Conservation (phyloP, 768 basidiomycete genomes). For the Pleurotus salmoneostramineus region DNA sequence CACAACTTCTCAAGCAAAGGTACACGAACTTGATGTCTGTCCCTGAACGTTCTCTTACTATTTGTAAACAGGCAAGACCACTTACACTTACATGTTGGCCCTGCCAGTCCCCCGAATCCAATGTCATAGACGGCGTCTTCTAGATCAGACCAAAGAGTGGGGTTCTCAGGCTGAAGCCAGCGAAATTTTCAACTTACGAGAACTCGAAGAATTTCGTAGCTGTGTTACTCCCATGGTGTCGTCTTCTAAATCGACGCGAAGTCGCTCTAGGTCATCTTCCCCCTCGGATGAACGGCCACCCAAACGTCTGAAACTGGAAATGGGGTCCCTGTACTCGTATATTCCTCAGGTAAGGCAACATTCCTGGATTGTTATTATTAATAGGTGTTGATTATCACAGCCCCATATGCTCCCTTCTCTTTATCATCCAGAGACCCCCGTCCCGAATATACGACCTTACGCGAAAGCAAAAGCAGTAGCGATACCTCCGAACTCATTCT, state of each 20-base stretch:
- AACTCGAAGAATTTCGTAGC: slow-evolving; percentile 7
- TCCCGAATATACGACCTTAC: slow-evolving; percentile 25
- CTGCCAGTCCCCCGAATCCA: not conserved
- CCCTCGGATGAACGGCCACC: slow-evolving; percentile 10
- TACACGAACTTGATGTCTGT: not conserved
- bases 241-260: not conserved
- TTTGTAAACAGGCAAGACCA: not conserved
- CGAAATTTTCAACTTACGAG: slow-evolving; percentile 1
- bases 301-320: slow-evolving; percentile 31
- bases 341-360: slow-evolving; percentile 41
- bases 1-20: not conserved
- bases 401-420: slow-evolving; percentile 32
- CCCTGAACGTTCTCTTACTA: not conserved
- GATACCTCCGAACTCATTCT: slow-evolving; percentile 28
- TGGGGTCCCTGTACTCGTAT: slow-evolving; percentile 27
- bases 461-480: slow-evolving; percentile 29
- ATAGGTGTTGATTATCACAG: slow-evolving; percentile 17
- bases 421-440: slow-evolving; percentile 15
- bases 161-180: not conserved
- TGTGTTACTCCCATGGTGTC: slow-evolving; percentile 1
- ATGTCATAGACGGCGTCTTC: not conserved
- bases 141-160: not conserved
- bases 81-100: not conserved
- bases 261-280: not conserved
- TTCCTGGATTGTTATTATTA: slow-evolving; percentile 17